Percentiles rank a stretch among this genome's conserved stretches.
phyloP scores from a whole-genome alignment of 2,329 filamentous ascomycete species.

The Aspergillus udagawae region DNA sequence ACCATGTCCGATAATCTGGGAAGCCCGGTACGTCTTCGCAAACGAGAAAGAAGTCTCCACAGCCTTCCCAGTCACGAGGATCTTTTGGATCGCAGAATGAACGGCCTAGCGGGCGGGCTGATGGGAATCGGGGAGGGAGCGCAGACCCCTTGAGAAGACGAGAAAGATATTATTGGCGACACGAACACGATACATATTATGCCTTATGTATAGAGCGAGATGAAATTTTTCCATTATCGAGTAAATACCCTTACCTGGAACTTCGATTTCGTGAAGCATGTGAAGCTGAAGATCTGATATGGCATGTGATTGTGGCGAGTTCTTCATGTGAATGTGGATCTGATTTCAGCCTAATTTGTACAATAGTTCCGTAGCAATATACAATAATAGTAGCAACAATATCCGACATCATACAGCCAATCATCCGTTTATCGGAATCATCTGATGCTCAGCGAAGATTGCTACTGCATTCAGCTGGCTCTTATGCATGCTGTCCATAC shows the following conservation, averaged over 20 bases:
- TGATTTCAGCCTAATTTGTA: background rate
- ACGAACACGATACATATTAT: background rate
- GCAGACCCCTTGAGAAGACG: slow-evolving; percentile 25
- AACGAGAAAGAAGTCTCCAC: slow-evolving; percentile 44
- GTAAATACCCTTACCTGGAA: background rate
- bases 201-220: background rate
- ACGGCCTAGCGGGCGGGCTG: slow-evolving; percentile 50
- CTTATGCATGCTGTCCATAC: background rate
- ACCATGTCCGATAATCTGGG: slow-evolving; percentile 18
- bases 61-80: slow-evolving; percentile 56
- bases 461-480: background rate
- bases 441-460: background rate
- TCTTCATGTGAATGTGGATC: slow-evolving; percentile 6
- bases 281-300: background rate
- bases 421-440: background rate
- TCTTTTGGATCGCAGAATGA: slow-evolving; percentile 53
- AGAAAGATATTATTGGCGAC: background rate
- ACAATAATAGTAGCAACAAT: background rate
- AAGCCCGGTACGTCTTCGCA: slow-evolving; percentile 17
- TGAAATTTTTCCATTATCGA: background rate
- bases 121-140: slow-evolving; percentile 43
- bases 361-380: too few species aligned
- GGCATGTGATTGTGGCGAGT: slow-evolving; percentile 1
- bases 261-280: background rate
- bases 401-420: background rate